These are phyloP conservation scores for Iris macrosiphon DNA, from an alignment of 106 monocot species.

Conservation along the genomic window DNA sequence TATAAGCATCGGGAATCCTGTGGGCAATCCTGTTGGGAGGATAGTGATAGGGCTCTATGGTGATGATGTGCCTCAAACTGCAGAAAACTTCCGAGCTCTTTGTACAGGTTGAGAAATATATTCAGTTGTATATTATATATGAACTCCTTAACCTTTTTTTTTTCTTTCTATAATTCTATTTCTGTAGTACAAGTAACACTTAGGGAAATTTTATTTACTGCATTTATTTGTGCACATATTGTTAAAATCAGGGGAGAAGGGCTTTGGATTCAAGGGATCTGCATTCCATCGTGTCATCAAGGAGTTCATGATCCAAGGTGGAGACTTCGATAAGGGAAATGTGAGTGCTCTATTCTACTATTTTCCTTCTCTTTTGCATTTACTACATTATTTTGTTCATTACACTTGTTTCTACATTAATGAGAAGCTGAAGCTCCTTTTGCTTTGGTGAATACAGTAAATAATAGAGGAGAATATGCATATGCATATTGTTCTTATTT, in stretches of 20 bases:
- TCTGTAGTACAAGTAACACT: neutral
- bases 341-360: slow-evolving; percentile 25
- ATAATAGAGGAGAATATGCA: too few relatives aligned
- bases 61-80: slow-evolving; percentile 83
- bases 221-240: neutral
- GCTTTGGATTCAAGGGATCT: slow-evolving; percentile 84
- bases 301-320: slow-evolving; percentile 95
- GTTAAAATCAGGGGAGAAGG: slow-evolving; percentile 56
- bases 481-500: too few relatives aligned
- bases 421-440: too few relatives aligned
- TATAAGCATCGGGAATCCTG: slow-evolving; percentile 73
- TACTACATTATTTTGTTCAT: too few relatives aligned
- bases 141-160: too few relatives aligned
- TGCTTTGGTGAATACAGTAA: too few relatives aligned
- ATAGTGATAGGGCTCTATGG: slow-evolving; percentile 83
- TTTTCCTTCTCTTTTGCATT: neutral
- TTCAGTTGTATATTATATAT: too few relatives aligned
- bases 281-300: slow-evolving; percentile 82
- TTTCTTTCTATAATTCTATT: too few relatives aligned
- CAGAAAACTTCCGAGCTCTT: slow-evolving; percentile 86
- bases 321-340: slow-evolving; percentile 86
- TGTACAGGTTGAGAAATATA: slow-evolving; percentile 48
- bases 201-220: neutral
- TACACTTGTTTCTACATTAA: too few relatives aligned
- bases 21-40: slow-evolving; percentile 52